Conservation (phyloP, 2,329 filamentous ascomycete species). For the Botryotinia calthae region DNA sequence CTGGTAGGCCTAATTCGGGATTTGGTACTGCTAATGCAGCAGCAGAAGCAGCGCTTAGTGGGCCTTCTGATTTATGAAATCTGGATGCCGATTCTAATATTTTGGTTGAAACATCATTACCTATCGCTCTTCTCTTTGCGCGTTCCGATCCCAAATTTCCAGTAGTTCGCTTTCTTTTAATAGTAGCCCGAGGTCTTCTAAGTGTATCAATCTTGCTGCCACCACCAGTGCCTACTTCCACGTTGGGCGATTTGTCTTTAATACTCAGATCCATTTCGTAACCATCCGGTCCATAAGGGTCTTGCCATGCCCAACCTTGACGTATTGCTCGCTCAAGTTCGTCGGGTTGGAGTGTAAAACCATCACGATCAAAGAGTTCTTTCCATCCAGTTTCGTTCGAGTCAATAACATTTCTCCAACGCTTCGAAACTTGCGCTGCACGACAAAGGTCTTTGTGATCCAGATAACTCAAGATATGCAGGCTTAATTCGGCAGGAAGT, state of each 20-base stretch:
- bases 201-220: conserved; percentile 22
- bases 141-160: conserved; percentile 30
- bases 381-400: conserved; percentile 96
- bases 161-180: conserved; percentile 38
- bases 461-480: conserved; percentile 84
- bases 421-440: conserved; percentile 89
- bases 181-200: conserved; percentile 32
- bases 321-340: conserved; percentile 82
- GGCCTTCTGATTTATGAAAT: conserved; percentile 64
- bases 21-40: conserved; percentile 81
- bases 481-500: conserved; percentile 79
- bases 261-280: conserved; percentile 78
- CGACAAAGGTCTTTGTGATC: conserved; percentile 83
- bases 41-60: conserved; percentile 79
- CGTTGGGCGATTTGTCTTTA: conserved; percentile 48
- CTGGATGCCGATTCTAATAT: conserved; percentile 29
- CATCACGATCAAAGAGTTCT: conserved; percentile 80
- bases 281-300: conserved; percentile 70
- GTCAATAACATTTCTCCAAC: conserved; percentile 88
- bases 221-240: conserved; percentile 42
- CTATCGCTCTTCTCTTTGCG: conserved; percentile 36
- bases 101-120: conserved; percentile 34
- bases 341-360: conserved; percentile 72
- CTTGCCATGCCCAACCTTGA: conserved; percentile 98
- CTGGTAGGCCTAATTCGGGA: conserved; percentile 74